phyloP scores from a whole-genome alignment of 768 basidiomycete species.

The Piloderma croceum region DNA sequence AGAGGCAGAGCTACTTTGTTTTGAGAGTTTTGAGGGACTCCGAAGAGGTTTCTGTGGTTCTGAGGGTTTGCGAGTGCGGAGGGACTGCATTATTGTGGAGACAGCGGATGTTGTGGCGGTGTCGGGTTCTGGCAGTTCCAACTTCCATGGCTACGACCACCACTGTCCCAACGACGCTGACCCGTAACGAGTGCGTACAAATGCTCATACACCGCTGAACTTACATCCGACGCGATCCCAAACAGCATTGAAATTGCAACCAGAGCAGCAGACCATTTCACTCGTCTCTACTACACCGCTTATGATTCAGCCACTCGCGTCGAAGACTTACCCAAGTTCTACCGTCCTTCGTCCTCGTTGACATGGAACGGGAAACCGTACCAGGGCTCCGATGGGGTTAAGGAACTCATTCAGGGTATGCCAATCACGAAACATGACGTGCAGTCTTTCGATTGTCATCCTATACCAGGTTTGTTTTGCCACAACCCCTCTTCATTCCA shows the following conservation, averaged over 20 bases:
- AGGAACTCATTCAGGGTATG: slow-evolving; percentile 63
- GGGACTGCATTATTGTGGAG: slow-evolving; percentile 41
- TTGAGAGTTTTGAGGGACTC: slow-evolving; percentile 23
- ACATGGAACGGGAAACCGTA: slow-evolving; percentile 85
- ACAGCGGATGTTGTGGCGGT: slow-evolving; percentile 27
- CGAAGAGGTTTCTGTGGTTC: slow-evolving; percentile 34
- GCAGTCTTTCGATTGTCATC: slow-evolving; percentile 85
- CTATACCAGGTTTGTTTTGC: slow-evolving; percentile 62
- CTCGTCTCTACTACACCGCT: slow-evolving; percentile 73
- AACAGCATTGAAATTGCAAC: slow-evolving; percentile 79
- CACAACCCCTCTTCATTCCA: slow-evolving; percentile 1
- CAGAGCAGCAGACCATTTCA: slow-evolving; percentile 78
- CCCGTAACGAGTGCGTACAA: slow-evolving; percentile 51
- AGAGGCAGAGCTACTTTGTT: slow-evolving; percentile 13
- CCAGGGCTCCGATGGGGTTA: slow-evolving; percentile 65
- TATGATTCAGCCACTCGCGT: slow-evolving; percentile 78
- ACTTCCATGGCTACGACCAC: not conserved
- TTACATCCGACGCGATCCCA: not conserved
- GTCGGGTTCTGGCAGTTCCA: slow-evolving; percentile 20
- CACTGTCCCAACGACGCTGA: slow-evolving; percentile 33
- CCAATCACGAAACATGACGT: slow-evolving; percentile 79
- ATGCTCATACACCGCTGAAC: not conserved
- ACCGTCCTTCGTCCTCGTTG: slow-evolving; percentile 68
- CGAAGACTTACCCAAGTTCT: slow-evolving; percentile 75
- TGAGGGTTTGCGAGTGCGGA: slow-evolving; percentile 48